These are phyloP conservation scores for Aspergillus oerlinghausenensis DNA, from an alignment of 2,329 filamentous ascomycete genomes.

Conservation along the genomic window DNA sequence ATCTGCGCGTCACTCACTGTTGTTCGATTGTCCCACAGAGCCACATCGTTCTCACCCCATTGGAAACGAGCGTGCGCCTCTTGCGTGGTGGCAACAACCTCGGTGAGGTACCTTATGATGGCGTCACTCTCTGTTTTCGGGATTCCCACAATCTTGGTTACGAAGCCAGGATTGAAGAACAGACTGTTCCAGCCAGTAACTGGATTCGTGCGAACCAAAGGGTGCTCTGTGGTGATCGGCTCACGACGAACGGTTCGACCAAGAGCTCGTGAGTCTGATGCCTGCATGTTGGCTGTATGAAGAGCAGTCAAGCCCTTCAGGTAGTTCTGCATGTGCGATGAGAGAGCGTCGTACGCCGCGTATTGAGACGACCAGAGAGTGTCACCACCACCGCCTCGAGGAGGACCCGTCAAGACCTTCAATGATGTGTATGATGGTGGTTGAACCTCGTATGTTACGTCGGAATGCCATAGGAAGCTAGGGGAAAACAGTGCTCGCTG, in stretches of 20 bases:
- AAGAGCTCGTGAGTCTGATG: conserved; percentile 45
- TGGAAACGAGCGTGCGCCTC: conserved; percentile 66
- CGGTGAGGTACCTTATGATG: conserved; percentile 50
- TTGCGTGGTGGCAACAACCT: conserved; percentile 54
- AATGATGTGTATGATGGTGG: conserved; percentile 55
- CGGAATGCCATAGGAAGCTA: conserved; percentile 53
- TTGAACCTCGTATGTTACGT: conserved; percentile 55
- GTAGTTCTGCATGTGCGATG: conserved; percentile 53
- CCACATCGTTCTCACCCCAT: conserved; percentile 62
- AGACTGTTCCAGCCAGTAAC: conserved; percentile 60
- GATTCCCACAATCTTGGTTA: conserved; percentile 55
- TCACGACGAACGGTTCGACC: conserved; percentile 51
- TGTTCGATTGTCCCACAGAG: conserved; percentile 63
- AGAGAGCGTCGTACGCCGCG: conserved; percentile 55
- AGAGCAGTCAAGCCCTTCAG: conserved; percentile 54
- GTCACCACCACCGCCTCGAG: conserved; percentile 53
- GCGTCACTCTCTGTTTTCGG: conserved; percentile 53
- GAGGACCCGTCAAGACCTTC: conserved; percentile 51
- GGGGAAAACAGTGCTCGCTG: conserved; percentile 53
- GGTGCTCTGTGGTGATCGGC: conserved; percentile 52
- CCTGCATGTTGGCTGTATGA: conserved; percentile 53
- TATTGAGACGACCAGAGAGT: conserved; percentile 57
- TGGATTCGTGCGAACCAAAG: conserved; percentile 55
- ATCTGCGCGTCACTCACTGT: conserved; percentile 36
- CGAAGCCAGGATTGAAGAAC: conserved; percentile 57